A percentile compares a stretch with the other conserved stretches of the same genome.
phyloP scores from a whole-genome alignment of 2,329 filamentous ascomycete genomes.

The Pseudogymnoascus sp. region DNA sequence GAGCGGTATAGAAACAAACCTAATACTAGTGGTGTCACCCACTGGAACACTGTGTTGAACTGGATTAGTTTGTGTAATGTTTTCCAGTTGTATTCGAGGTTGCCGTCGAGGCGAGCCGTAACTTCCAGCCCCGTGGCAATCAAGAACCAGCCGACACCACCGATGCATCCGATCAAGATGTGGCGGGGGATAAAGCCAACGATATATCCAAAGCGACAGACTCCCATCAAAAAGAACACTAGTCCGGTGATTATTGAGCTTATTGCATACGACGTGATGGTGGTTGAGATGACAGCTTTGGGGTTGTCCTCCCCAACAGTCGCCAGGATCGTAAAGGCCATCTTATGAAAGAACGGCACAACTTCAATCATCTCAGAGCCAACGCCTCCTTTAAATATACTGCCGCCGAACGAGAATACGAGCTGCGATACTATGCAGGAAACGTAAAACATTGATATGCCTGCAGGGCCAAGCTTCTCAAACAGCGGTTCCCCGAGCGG shows the following conservation, averaged over 20 bases:
- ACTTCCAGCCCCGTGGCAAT: conserved; percentile 89
- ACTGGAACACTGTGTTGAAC: conserved; percentile 67
- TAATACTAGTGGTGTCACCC: conserved; percentile 70
- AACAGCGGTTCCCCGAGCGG: conserved; percentile 84
- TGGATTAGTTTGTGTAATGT: conserved; percentile 69
- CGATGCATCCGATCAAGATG: conserved; percentile 94
- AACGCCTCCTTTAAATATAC: conserved; percentile 81
- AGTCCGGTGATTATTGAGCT: conserved; percentile 86
- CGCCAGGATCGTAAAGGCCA: conserved; percentile 80
- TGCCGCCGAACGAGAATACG: conserved; percentile 75
- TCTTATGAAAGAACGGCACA: conserved; percentile 97
- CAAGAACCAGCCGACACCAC: conserved; percentile 92
- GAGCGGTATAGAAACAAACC: conserved; percentile 68
- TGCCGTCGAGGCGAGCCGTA: conserved; percentile 78
- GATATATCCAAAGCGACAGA: conserved; percentile 78
- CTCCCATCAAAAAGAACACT: conserved; percentile 86
- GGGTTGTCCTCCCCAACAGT: conserved; percentile 71
- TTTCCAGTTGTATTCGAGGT: conserved; percentile 68
- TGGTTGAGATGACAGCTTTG: conserved; percentile 84
- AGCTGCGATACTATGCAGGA: conserved; percentile 93
- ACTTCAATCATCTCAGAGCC: conserved; percentile 98
- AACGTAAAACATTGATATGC: conserved; percentile 97
- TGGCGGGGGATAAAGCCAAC: conserved; percentile 96
- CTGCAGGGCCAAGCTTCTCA: conserved; percentile 75
- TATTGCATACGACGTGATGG: conserved; percentile 80